Percentiles rank a stretch among this genome's conserved stretches.
Evolutionary conservation across 2,329 filamentous ascomycete genomes (phyloP).

Genomic region (Clonostachys byssicola): DNA sequence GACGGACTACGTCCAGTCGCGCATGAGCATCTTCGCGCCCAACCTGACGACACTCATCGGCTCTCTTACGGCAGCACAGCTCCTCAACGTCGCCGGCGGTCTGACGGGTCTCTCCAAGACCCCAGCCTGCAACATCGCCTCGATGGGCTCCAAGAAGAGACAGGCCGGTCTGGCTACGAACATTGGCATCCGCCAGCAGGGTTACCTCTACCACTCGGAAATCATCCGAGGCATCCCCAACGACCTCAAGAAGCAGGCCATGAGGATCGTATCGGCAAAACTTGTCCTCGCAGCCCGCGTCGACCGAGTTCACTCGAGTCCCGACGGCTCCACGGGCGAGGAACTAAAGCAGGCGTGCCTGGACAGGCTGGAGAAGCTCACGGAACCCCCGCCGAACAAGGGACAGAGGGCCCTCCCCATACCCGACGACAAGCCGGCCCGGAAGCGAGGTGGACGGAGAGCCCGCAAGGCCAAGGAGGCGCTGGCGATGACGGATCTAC

Average conservation of each 20-base stretch:
- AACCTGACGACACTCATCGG: slow-evolving; percentile 90
- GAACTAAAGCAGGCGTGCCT: slow-evolving; percentile 79
- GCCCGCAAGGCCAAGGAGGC: slow-evolving; percentile 96
- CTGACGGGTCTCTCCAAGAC: slow-evolving; percentile 86
- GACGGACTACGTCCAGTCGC: slow-evolving; percentile 91
- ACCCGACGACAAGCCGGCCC: slow-evolving; percentile 89
- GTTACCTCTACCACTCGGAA: slow-evolving; percentile 87
- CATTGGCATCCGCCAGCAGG: slow-evolving; percentile 84
- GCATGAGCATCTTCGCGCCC: slow-evolving; percentile 94
- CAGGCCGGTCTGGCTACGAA: slow-evolving; percentile 88
- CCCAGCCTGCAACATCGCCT: slow-evolving; percentile 87
- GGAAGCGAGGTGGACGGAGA: slow-evolving; percentile 86
- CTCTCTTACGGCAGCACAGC: slow-evolving; percentile 86
- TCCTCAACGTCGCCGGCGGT: slow-evolving; percentile 92
- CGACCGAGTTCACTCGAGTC: slow-evolving; percentile 77
- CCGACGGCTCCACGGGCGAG: slow-evolving; percentile 79
- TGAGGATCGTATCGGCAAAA: slow-evolving; percentile 92
- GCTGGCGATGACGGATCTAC: slow-evolving; percentile 91
- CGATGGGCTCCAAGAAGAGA: slow-evolving; percentile 86
- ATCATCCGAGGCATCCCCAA: slow-evolving; percentile 81
- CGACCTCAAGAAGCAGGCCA: slow-evolving; percentile 87
- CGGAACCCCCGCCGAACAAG: slow-evolving; percentile 86
- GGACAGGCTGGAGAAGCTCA: slow-evolving; percentile 85
- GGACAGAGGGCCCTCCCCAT: slow-evolving; percentile 82
- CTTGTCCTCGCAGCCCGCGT: slow-evolving; percentile 89